Base-by-base conservation (phyloP, 169 alveolate species). In the Eimeria nieschulzi region DNA sequence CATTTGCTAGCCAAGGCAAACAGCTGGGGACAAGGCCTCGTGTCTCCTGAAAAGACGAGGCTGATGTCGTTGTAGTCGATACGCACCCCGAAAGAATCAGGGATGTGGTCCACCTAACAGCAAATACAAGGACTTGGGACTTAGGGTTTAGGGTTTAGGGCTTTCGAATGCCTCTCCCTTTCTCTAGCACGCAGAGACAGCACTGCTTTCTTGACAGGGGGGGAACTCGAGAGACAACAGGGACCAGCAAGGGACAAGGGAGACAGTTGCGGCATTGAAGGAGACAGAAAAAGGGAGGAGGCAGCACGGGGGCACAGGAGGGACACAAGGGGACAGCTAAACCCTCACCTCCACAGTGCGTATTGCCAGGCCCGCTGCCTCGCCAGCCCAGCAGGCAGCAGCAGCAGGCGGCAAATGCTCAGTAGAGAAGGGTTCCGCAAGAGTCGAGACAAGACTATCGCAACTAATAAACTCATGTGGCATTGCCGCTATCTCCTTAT, bases 11-110 rank as follows among this genome's bases (percentile, higher is more conserved):
- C 95, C 83, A 94, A 95, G 61, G 78, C 92, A 83, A 93, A 96
- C 66, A 97, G 94, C 90, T 94, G 95, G 71, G 92, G 94, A 93
- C 98, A 97, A 0, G 99, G 99, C 51, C 97, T 80, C 56, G 99
- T 97, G 92, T 97, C 99, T 51, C 98, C 99, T 61, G 98, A 97
- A 87, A 95, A 97, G 9, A 97, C 98, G 23, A 97, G 80, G 66
- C 96, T 95, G 55, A 71, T 5, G 9, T n/a, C 83, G 13, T 33
- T 10, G 54, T 59, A 56, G 10, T 78, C 90, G 9, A 92, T 51
- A 68, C 94, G 91, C 9, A 94, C 87, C 12, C 96, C 95, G 72
- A 93, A 93, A 76, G 98, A 94, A 83, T 97, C 97, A 39, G 91
- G 83, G 76, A 96, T 95, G 93, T 96, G 96, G 23, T 95, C 95